Evolutionary conservation across 352 stramenopile species (phyloP), one percentile per base, ranked within the genome.

Genomic region (Pythium rishiriense): DNA sequence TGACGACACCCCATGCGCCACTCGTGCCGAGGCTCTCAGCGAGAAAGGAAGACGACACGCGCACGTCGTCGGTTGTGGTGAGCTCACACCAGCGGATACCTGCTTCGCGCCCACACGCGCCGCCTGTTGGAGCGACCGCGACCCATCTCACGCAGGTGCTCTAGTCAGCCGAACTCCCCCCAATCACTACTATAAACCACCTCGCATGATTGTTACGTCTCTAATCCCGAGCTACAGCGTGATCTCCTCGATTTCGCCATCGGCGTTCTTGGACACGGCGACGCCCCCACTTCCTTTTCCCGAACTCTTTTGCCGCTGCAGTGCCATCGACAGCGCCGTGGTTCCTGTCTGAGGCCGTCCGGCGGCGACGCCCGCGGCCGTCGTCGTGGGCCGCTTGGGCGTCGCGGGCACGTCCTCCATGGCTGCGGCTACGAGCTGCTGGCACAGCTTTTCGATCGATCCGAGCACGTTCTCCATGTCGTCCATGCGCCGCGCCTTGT

Each of bases 381-480:
- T 70, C 6, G 64, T 63, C 57, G 64, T 70, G 8, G 64, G 56
- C 41, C 64, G 48, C 51, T 62, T 66, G 0, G 65, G 65, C 9
- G 65, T 46, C 12, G 52, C 22, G 22, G 65, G 65, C 2, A 67
- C 19, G 28, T 72, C 66, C 17, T 72, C 66, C 21, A 78, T 72
- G 7, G 76, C 83, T 24, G 85, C 77, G 10, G 54, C 72, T 48
- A 90, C 76, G 37, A 91, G 75, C 51, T 88, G 73, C 54, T 83
- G 70, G 41, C 83, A 91, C 3, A 89, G 60, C n/a, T 76, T 76
- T 58, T 91, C 80, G 47, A 91, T 89, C 28, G 81, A 73, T 0
- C 75, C 69, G 2, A 91, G 66, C 35, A 76, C 74, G n/a, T 65
- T 69, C 48, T 91, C 80, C 59, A 91, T 76, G 25, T 87, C 79